phyloP scores from a whole-genome alignment of 2,329 filamentous ascomycete species.

The Fusarium piperis region DNA sequence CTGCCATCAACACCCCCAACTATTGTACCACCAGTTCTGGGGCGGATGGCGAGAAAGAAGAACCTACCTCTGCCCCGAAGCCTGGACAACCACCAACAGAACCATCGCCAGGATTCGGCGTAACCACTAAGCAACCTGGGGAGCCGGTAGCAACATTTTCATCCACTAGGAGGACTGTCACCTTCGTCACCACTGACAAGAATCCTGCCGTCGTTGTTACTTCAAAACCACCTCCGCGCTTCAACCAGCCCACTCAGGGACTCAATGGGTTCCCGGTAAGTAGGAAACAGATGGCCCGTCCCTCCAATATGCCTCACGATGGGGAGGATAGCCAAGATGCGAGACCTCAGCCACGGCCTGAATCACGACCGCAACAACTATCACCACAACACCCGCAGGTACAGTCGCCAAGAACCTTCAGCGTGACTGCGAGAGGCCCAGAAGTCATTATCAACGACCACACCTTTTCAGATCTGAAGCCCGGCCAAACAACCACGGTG shows the following conservation, averaged over 20 bases:
- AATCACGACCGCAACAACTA: neutral
- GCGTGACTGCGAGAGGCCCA: slow-evolving; percentile 55
- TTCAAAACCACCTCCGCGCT: slow-evolving; percentile 51
- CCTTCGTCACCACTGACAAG: slow-evolving; percentile 63
- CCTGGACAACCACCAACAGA: neutral
- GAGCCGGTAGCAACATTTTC: slow-evolving; percentile 19
- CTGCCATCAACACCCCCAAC: slow-evolving; percentile 51
- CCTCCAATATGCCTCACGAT: neutral
- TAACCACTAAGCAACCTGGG: slow-evolving; percentile 22
- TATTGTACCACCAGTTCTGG: slow-evolving; percentile 24
- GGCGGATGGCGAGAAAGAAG: neutral
- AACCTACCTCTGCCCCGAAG: neutral
- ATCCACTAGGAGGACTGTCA: slow-evolving; percentile 46
- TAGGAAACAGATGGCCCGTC: slow-evolving; percentile 35
- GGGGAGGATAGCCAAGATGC: neutral
- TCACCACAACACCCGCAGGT: slow-evolving; percentile 1
- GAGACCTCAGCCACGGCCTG: neutral
- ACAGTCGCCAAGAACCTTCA: slow-evolving; percentile 43
- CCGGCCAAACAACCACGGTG: slow-evolving; percentile 53
- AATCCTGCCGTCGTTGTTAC: slow-evolving; percentile 61
- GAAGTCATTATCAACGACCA: slow-evolving; percentile 59
- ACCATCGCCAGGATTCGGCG: neutral
- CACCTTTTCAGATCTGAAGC: slow-evolving; percentile 54
- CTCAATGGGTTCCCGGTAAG: slow-evolving; percentile 6
- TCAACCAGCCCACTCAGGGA: slow-evolving; percentile 41